These are phyloP conservation scores for Solanum hybrid DNA, from an alignment of 305 asterid genomes.

Conservation along the genomic window DNA sequence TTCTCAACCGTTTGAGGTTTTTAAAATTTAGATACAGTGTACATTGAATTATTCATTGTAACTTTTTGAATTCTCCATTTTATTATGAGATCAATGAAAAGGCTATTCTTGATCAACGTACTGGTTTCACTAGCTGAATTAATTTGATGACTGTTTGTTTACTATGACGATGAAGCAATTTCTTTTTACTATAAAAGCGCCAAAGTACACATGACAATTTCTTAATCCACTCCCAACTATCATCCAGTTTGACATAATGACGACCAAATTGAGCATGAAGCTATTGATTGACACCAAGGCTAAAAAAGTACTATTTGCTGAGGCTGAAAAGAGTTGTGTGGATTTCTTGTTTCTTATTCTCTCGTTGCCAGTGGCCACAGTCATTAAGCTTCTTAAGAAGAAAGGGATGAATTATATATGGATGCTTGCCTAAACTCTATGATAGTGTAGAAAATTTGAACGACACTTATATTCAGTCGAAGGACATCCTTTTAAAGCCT, in stretches of 20 bases:
- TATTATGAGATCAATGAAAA: background rate
- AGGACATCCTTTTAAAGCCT: background rate
- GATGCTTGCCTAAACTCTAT: background rate
- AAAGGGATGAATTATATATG: background rate
- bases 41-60: background rate
- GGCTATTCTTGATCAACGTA: background rate
- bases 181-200: background rate
- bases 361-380: background rate
- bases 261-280: background rate
- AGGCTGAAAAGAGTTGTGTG: background rate
- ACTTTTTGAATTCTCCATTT: background rate
- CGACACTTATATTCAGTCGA: background rate
- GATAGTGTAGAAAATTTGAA: background rate
- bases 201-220: background rate
- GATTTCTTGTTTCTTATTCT: background rate
- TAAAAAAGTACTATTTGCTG: background rate
- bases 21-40: background rate
- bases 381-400: background rate
- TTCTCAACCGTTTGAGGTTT: background rate
- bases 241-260: background rate
- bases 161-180: background rate
- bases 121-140: background rate
- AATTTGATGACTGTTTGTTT: background rate
- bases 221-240: background rate
- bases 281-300: background rate